Conservation (phyloP, 2,329 filamentous ascomycete species). For the Torrubiella hemipterigena region DNA sequence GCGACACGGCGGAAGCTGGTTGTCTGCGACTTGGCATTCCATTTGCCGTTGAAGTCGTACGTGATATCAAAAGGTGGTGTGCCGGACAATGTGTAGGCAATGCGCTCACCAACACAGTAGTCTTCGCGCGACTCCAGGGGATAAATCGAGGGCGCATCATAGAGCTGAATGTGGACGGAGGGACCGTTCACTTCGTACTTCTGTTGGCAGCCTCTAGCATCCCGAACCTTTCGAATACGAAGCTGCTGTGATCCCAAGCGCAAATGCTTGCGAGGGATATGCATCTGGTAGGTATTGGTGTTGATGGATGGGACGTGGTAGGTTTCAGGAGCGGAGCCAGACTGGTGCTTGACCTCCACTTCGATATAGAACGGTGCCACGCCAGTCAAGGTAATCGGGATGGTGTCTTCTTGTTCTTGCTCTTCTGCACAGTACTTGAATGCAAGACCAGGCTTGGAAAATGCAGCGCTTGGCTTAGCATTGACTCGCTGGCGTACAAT, state of each 20-base stretch:
- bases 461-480: conserved; percentile 68
- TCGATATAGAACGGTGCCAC: conserved; percentile 82
- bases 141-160: conserved; percentile 84
- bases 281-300: conserved; percentile 62
- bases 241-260: conserved; percentile 84
- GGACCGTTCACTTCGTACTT: conserved; percentile 60
- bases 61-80: conserved; percentile 85
- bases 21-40: conserved; percentile 66
- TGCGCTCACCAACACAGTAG: conserved; percentile 91
- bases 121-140: conserved; percentile 73
- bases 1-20: conserved; percentile 89
- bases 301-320: conserved; percentile 73
- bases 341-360: conserved; percentile 85
- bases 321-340: conserved; percentile 65
- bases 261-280: conserved; percentile 73
- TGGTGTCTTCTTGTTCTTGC: conserved; percentile 68
- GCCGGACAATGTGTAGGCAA: conserved; percentile 84
- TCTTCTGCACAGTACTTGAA: conserved; percentile 94
- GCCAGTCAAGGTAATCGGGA: conserved; percentile 76
- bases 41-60: conserved; percentile 76
- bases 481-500: conserved; percentile 74
- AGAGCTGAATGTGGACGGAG: conserved; percentile 81
- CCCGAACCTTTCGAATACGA: conserved; percentile 79
- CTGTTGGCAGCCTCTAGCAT: conserved; percentile 75
- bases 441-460: conserved; percentile 76